Conservation (phyloP, 2,329 filamentous ascomycete species). For the Alternaria novae-zelandiae region DNA sequence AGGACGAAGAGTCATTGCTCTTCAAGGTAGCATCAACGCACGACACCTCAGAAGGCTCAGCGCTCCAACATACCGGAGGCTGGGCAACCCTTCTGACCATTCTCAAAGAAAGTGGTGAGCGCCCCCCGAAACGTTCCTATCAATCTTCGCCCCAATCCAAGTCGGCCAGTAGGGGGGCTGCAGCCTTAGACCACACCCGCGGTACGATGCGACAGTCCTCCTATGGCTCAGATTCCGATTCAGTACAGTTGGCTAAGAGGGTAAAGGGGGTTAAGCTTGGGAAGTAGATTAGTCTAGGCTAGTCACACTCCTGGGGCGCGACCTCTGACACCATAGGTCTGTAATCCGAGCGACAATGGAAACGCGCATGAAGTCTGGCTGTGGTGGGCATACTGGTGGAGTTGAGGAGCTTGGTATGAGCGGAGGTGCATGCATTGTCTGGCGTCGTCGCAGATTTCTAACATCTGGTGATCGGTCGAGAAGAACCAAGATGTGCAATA, state of each 20-base stretch:
- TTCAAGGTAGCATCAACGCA: conserved; percentile 84
- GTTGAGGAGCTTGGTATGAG: not conserved
- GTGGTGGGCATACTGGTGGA: conserved; percentile 4
- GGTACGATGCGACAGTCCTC: conserved; percentile 34
- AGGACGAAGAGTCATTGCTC: conserved; percentile 90
- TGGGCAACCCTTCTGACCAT: conserved; percentile 96
- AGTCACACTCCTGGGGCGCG: conserved; percentile 19
- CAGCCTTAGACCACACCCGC: conserved; percentile 39
- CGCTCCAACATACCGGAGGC: conserved; percentile 84
- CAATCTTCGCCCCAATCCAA: conserved; percentile 34
- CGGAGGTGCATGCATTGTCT: conserved; percentile 11
- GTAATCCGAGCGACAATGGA: conserved; percentile 17
- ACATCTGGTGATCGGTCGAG: not conserved
- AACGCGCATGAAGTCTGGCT: not conserved
- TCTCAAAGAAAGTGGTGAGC: conserved; percentile 96
- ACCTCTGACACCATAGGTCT: conserved; percentile 29
- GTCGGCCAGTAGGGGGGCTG: conserved; percentile 46
- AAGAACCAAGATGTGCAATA: conserved; percentile 9
- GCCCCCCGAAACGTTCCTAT: conserved; percentile 74
- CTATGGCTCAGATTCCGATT: conserved; percentile 56
- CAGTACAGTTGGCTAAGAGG: conserved; percentile 69
- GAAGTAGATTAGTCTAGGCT: conserved; percentile 26
- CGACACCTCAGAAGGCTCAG: conserved; percentile 79
- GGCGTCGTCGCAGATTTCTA: not conserved
- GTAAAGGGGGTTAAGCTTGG: conserved; percentile 66